Base-by-base conservation (phyloP, 352 stramenopile genomes). In the Globisporangium abappressorium region DNA sequence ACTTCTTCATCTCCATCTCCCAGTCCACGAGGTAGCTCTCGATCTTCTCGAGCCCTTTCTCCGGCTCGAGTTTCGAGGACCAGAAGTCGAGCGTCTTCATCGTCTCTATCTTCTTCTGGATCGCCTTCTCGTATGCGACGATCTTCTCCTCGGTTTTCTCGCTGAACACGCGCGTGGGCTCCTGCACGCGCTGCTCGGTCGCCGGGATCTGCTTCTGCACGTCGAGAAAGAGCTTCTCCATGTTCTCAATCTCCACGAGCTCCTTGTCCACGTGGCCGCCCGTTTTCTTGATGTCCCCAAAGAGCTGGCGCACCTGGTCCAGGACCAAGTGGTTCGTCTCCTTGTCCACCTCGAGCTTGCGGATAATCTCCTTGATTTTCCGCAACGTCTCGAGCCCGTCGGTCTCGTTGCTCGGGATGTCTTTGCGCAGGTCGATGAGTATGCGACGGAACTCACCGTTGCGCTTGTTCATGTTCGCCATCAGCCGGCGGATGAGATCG, bases 131-230 rank as follows among this genome's bases (percentile, higher is more conserved):
- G 73, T 99, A 99, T 14, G 76, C 79, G 43, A 96, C 72, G 58
- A 99, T 96, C 64, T 97, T 95, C 56, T 97, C 94, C 66, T 98
- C 82, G 0, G 94, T 98, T 75, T 98, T 96, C 54, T 94, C 86
- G 20, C 85, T 91, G 59, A 94, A 94, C n/a, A 92, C 71, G n/a
- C 85, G 85, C 12, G 85, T 94, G 18, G 86, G 88, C 34, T 92
- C 85, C 60, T 92, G 84, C 5, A 82, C 80, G 20, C 85, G 82
- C 49, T 93, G 82, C 57, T 96, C 84, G 0, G 88, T 94, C 5
- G 81, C 64, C 20, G 88, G 88, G 22, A 94, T 75, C 67, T 94
- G 88, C 62, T 88, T 90, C 68, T 93, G 77, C 3, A 96, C 85
- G 36, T 96, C 88, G 0, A 79, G 26, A 36, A 91, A 94, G 1